These are phyloP conservation scores for Phytophthora pseudosyringae DNA, from an alignment of 352 stramenopile genomes.

Conservation along the genomic window DNA sequence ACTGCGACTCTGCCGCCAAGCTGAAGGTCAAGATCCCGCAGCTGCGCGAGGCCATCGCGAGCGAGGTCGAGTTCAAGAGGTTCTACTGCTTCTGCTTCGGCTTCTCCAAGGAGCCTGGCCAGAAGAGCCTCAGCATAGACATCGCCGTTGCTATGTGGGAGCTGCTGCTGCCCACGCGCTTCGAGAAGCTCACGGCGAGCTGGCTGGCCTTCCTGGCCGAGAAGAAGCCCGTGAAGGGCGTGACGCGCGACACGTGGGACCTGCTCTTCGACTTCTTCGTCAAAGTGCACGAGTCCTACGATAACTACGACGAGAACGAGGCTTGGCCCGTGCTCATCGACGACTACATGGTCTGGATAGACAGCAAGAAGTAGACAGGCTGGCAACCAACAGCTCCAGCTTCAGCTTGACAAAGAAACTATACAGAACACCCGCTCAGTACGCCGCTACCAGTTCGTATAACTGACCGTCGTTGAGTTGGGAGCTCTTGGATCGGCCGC, in stretches of 20 bases:
- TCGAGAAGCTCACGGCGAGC: constrained; percentile 66
- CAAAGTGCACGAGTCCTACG: constrained; percentile 81
- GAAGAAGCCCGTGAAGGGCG: constrained; percentile 78
- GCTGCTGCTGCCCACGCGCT: constrained; percentile 69
- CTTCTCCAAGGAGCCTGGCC: constrained; percentile 89
- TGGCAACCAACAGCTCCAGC: background rate
- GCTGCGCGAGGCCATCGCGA: constrained; percentile 62
- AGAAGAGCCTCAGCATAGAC: constrained; percentile 88
- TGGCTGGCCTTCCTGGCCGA: constrained; percentile 84
- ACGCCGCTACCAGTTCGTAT: too few relatives aligned
- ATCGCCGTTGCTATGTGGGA: constrained; percentile 90
- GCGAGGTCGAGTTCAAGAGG: constrained; percentile 70
- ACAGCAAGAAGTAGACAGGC: constrained; percentile 56
- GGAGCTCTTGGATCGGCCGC: too few relatives aligned
- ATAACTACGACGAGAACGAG: constrained; percentile 90
- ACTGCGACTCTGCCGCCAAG: constrained; percentile 70
- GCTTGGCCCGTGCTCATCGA: constrained; percentile 91
- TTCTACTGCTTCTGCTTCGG: constrained; percentile 91
- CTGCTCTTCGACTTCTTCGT: constrained; percentile 87
- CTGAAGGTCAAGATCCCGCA: constrained; percentile 65
- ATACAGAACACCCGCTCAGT: constrained; percentile 2
- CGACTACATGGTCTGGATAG: constrained; percentile 90
- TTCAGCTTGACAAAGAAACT: background rate
- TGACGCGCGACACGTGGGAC: constrained; percentile 90
- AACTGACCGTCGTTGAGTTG: too few relatives aligned